phyloP scores from a whole-genome alignment of 2,329 filamentous ascomycete species.

The Aspergillus latus region DNA sequence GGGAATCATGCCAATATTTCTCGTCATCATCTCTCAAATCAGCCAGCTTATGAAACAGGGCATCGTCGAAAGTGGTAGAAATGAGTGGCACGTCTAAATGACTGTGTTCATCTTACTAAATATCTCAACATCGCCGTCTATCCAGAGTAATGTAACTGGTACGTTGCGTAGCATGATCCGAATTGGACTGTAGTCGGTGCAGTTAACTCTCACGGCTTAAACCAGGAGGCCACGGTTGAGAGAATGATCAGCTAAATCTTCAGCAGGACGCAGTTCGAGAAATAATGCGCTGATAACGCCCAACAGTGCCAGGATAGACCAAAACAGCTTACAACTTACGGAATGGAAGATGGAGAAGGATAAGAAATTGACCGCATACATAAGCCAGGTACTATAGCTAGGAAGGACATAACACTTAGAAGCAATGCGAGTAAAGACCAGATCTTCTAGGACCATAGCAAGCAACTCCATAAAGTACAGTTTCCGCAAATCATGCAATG shows the following conservation, averaged over 20 bases:
- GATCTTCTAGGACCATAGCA: slow-evolving; percentile 18
- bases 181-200: no score
- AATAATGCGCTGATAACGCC: no score
- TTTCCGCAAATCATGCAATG: slow-evolving; percentile 25
- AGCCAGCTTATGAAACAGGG: background rate
- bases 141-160: background rate
- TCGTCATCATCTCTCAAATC: no score
- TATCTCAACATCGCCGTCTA: background rate
- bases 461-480: slow-evolving; percentile 28
- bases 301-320: background rate
- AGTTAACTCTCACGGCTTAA: no score
- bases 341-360: background rate
- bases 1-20: no score
- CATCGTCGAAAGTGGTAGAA: background rate
- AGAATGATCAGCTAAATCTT: no score
- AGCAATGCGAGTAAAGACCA: slow-evolving; percentile 18
- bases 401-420: slow-evolving; percentile 10
- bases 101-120: background rate
- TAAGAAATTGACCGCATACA: slow-evolving; percentile 3
- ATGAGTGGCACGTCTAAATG: background rate
- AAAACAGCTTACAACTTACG: no score
- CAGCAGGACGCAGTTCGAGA: no score
- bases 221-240: no score
- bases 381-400: slow-evolving; percentile 4
- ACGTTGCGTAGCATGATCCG: no score